Percentiles rank a stretch among this genome's conserved stretches.
Conservation (phyloP, 2,329 filamentous ascomycete species). For the Claviceps citrina region DNA sequence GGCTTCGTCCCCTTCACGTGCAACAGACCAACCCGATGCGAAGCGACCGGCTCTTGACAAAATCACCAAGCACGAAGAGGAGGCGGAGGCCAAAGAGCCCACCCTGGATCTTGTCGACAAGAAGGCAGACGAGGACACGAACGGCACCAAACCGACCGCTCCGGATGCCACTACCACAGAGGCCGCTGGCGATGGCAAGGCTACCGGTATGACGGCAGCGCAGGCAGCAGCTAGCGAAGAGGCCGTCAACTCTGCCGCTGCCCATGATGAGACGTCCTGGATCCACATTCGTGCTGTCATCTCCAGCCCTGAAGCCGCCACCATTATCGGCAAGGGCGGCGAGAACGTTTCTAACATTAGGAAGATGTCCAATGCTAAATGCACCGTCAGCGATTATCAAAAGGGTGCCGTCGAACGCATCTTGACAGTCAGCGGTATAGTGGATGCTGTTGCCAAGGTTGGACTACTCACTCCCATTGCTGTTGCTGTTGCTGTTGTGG, state of each 20-base stretch:
- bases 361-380: slow-evolving; percentile 89
- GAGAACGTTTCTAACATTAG: slow-evolving; percentile 97
- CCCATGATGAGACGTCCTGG: slow-evolving; percentile 86
- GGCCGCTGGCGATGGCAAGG: slow-evolving; percentile 15
- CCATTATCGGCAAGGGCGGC: slow-evolving; percentile 94
- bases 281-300: slow-evolving; percentile 95
- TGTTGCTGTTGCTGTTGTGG: background rate
- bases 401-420: slow-evolving; percentile 95
- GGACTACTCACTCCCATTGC: slow-evolving; percentile 10
- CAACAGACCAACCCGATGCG: slow-evolving; percentile 86
- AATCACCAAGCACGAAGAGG: slow-evolving; percentile 54
- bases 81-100: slow-evolving; percentile 27
- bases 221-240: slow-evolving; percentile 16
- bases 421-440: slow-evolving; percentile 87
- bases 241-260: slow-evolving; percentile 31
- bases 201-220: slow-evolving; percentile 9
- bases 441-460: slow-evolving; percentile 94
- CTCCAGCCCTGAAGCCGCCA: slow-evolving; percentile 91
- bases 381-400: slow-evolving; percentile 96
- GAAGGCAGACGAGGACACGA: slow-evolving; percentile 34
- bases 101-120: slow-evolving; percentile 27
- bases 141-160: slow-evolving; percentile 28
- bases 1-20: slow-evolving; percentile 82
- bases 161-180: slow-evolving; percentile 16
- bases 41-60: slow-evolving; percentile 96